phyloP scores from a whole-genome alignment of 495 filamentous ascomycete genomes.

The Clohesyomyces aquaticus region DNA sequence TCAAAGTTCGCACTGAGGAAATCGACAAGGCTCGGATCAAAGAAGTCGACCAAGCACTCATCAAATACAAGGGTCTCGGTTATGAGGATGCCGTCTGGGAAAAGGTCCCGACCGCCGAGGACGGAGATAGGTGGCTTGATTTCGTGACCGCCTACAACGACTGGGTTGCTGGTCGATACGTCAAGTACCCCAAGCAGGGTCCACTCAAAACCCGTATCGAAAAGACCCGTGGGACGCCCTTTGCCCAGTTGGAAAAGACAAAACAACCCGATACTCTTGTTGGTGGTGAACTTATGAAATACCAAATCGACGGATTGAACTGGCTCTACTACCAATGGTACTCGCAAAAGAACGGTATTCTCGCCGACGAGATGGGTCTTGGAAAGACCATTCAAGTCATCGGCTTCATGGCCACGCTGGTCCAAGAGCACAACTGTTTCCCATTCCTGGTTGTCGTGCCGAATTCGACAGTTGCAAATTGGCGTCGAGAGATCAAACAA shows the following conservation, averaged over 20 bases:
- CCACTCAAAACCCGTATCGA: slow-evolving; percentile 65
- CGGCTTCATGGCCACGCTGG: slow-evolving; percentile 72
- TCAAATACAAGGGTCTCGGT: slow-evolving; percentile 94
- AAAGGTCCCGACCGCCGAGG: slow-evolving; percentile 68
- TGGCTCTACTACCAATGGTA: slow-evolving; percentile 96
- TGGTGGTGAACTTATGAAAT: slow-evolving; percentile 85
- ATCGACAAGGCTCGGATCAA: slow-evolving; percentile 69
- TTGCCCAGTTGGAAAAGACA: slow-evolving; percentile 67
- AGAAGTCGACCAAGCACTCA: slow-evolving; percentile 69
- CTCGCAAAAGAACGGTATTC: slow-evolving; percentile 79
- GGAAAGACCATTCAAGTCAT: slow-evolving; percentile 98
- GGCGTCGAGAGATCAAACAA: slow-evolving; percentile 92
- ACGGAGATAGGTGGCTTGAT: slow-evolving; percentile 73
- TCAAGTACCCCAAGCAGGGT: slow-evolving; percentile 57
- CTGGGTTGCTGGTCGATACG: slow-evolving; percentile 74
- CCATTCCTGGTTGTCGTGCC: slow-evolving; percentile 93
- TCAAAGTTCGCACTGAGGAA: slow-evolving; percentile 57
- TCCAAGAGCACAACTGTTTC: slow-evolving; percentile 76
- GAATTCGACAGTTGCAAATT: slow-evolving; percentile 93
- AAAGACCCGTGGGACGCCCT: slow-evolving; percentile 64
- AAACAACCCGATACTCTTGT: slow-evolving; percentile 73
- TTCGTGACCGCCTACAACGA: slow-evolving; percentile 83
- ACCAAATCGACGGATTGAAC: slow-evolving; percentile 92
- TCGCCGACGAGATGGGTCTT: slow-evolving; percentile 98
- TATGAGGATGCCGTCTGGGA: slow-evolving; percentile 96